These are phyloP conservation scores for Calonectria ilicicola DNA, from an alignment of 2,329 filamentous ascomycete genomes.

Conservation along the genomic window DNA sequence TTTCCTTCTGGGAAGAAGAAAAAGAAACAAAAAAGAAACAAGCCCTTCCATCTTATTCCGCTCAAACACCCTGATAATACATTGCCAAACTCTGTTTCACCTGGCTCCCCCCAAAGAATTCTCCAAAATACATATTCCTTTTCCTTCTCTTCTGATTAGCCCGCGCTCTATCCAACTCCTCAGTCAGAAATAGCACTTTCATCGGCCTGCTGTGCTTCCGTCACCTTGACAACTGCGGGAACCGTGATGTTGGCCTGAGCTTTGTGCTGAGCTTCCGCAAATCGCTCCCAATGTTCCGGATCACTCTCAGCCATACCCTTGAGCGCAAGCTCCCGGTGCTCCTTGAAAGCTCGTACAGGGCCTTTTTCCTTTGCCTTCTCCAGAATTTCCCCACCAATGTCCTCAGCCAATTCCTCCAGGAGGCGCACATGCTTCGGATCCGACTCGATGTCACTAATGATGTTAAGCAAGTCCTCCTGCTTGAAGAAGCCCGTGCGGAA, in stretches of 20 bases:
- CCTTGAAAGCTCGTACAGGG: constrained; percentile 70
- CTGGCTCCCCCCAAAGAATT: background rate
- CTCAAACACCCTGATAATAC: constrained; percentile 28
- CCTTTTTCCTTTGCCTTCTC: constrained; percentile 68
- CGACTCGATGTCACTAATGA: constrained; percentile 61
- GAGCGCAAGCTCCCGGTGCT: constrained; percentile 64
- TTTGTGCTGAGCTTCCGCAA: constrained; percentile 73
- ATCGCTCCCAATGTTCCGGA: constrained; percentile 72
- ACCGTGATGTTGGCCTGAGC: constrained; percentile 64
- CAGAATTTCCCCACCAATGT: constrained; percentile 71
- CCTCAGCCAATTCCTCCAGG: constrained; percentile 73
- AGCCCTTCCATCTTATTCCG: constrained; percentile 17
- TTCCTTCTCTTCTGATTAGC: background rate
- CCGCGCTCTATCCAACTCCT: background rate
- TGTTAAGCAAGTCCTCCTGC: constrained; percentile 62
- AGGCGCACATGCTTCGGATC: constrained; percentile 64
- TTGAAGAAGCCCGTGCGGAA: constrained; percentile 67
- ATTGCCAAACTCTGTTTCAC: constrained; percentile 12
- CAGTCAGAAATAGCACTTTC: constrained; percentile 59
- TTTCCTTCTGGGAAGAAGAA: constrained; percentile 24
- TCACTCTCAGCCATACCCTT: constrained; percentile 69
- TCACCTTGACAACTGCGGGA: constrained; percentile 40
- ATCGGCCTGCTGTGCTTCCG: constrained; percentile 42
- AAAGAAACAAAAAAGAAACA: constrained; percentile 14
- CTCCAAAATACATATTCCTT: background rate